These are phyloP conservation scores for Phragmites australis DNA, from an alignment of 176 grass and related monocot species.

Conservation along the genomic window DNA sequence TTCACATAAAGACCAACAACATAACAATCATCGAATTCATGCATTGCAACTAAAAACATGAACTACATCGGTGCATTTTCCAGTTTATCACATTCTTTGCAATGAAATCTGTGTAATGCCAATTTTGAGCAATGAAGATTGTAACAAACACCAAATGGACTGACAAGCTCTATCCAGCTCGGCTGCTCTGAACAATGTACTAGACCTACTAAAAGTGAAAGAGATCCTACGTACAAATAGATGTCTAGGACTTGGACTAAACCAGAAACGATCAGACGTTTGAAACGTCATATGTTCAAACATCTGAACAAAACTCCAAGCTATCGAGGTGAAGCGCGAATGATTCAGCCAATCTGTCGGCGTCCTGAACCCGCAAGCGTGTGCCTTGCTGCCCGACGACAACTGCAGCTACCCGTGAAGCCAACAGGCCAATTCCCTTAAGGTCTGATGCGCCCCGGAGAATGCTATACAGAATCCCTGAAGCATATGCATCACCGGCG, in stretches of 20 bases:
- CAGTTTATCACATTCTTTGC: neutral
- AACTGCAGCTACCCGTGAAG: constrained; percentile 72
- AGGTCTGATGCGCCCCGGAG: constrained; percentile 73
- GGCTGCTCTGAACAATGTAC: constrained; percentile 10
- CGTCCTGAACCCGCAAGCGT: constrained; percentile 71
- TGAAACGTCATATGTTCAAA: constrained; percentile 54
- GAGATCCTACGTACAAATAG: constrained; percentile 34
- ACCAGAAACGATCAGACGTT: constrained; percentile 43
- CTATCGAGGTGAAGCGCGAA: constrained; percentile 73
- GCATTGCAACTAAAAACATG: constrained; percentile 7
- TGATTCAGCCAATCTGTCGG: constrained; percentile 53
- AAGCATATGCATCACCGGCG: constrained; percentile 86
- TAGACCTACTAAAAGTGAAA: constrained; percentile 31
- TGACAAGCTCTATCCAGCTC: neutral
- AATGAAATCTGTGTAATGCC: constrained; percentile 14
- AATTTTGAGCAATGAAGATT: constrained; percentile 20
- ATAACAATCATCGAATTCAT: neutral
- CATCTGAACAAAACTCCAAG: constrained; percentile 56
- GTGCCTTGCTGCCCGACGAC: constrained; percentile 90
- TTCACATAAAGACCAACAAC: constrained; percentile 28
- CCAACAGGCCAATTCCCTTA: constrained; percentile 74
- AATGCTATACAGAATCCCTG: constrained; percentile 84
- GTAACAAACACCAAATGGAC: neutral
- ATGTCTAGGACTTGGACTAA: neutral
- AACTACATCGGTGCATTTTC: neutral